A percentile compares a stretch with the other conserved stretches of the same genome.
Evolutionary conservation across 768 basidiomycete species (phyloP).

Genomic region (Psilocybe tampanensis): DNA sequence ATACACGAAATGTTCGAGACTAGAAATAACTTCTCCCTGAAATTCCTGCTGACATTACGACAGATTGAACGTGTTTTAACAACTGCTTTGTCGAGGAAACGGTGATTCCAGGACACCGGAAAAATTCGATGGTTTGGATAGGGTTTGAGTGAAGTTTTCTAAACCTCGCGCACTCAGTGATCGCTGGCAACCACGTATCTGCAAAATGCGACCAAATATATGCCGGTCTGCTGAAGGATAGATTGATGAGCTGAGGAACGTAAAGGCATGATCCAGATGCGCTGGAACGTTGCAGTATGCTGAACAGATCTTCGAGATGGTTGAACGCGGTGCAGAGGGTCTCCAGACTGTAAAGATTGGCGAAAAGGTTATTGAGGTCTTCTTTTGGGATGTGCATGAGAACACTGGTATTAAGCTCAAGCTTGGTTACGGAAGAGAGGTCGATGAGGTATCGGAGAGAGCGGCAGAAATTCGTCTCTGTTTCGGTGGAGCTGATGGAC

Average conservation of each 20-base stretch:
- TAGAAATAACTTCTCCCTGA: neutral
- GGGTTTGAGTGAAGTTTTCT: conserved; percentile 15
- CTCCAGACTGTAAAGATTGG: conserved; percentile 21
- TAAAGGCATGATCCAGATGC: conserved; percentile 7
- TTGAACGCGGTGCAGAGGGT: conserved; percentile 32
- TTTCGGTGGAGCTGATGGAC: conserved; percentile 27
- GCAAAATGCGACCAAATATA: conserved; percentile 37
- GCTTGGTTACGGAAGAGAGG: conserved; percentile 26
- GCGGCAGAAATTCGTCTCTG: conserved; percentile 17
- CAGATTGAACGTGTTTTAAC: neutral
- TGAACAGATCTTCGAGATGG: conserved; percentile 28
- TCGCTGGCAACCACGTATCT: conserved; percentile 27
- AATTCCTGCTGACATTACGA: neutral
- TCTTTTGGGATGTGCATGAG: conserved; percentile 25
- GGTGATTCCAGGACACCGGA: conserved; percentile 27
- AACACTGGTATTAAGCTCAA: conserved; percentile 34
- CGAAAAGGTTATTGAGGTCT: conserved; percentile 22
- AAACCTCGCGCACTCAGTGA: conserved; percentile 18
- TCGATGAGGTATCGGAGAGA: conserved; percentile 24
- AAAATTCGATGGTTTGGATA: conserved; percentile 28
- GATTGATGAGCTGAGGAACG: conserved; percentile 26
- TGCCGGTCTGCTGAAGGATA: conserved; percentile 33
- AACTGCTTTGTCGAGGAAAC: neutral
- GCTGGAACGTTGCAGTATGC: conserved; percentile 13
- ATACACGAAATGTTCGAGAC: neutral